Evolutionary conservation across 1,284 basidiomycete species (phyloP).

Genomic region (Blastosporella zonata): DNA sequence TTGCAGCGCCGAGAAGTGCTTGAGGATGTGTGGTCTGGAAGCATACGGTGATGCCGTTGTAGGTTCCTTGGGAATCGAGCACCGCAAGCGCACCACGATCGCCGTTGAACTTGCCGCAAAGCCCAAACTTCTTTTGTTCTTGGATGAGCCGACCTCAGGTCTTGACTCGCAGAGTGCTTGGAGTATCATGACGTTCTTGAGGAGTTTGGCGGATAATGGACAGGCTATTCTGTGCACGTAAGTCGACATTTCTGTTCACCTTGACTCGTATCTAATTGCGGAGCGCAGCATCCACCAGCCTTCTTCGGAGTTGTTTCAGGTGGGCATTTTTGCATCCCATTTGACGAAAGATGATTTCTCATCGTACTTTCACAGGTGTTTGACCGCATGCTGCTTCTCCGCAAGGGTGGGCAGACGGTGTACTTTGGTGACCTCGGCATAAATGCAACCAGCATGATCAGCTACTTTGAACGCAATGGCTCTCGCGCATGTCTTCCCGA

Average conservation of each 20-base stretch:
- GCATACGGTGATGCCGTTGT: slow-evolving; percentile 75
- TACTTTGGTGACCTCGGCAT: slow-evolving; percentile 77
- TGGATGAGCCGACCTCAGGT: slow-evolving; percentile 83
- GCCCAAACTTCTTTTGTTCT: slow-evolving; percentile 77
- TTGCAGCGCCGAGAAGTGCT: slow-evolving; percentile 67
- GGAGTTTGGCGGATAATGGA: slow-evolving; percentile 76
- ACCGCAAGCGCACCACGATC: slow-evolving; percentile 81
- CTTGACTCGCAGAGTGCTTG: slow-evolving; percentile 90
- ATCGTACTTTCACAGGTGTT: slow-evolving; percentile 31
- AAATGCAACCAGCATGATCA: slow-evolving; percentile 54
- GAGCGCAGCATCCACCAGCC: slow-evolving; percentile 42
- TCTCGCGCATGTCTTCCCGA: slow-evolving; percentile 41
- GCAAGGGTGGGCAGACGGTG: slow-evolving; percentile 70
- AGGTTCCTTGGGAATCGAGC: slow-evolving; percentile 74
- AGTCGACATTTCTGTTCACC: slow-evolving; percentile 32
- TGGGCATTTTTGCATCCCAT: slow-evolving; percentile 1
- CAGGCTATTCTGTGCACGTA: slow-evolving; percentile 75
- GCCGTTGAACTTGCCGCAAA: slow-evolving; percentile 82
- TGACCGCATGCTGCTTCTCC: slow-evolving; percentile 41
- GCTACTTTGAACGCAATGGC: slow-evolving; percentile 72
- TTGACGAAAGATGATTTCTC: background rate
- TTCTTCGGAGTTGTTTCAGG: slow-evolving; percentile 68
- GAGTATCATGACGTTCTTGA: slow-evolving; percentile 78
- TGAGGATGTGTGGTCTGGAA: slow-evolving; percentile 79
- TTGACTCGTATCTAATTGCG: background rate